Conservation (phyloP, 306 rosid species). For the Sophora flavescens region DNA sequence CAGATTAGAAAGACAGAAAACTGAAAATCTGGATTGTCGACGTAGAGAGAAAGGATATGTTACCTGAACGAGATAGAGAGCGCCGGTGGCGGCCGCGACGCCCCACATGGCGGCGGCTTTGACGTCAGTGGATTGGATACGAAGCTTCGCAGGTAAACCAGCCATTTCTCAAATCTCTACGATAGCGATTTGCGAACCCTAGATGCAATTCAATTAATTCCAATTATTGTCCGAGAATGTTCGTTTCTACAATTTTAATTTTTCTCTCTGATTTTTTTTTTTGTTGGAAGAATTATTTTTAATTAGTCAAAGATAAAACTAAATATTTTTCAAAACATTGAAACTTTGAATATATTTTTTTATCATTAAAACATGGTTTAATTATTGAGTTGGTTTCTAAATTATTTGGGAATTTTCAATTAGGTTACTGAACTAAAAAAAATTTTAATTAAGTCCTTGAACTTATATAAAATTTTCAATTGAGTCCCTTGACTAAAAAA, state of each 20-base stretch:
- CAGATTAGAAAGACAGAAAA: neutral
- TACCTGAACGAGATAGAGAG: constrained; percentile 76
- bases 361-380: no score
- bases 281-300: no score
- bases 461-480: no score
- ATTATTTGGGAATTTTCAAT: no score
- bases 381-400: no score
- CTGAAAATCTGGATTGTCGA: neutral
- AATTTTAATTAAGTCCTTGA: no score
- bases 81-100: constrained; percentile 71
- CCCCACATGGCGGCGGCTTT: constrained; percentile 90
- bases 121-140: constrained; percentile 65
- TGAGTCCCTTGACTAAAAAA: no score
- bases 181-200: constrained; percentile 45
- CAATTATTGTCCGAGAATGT: neutral
- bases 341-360: no score
- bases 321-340: no score
- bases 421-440: no score
- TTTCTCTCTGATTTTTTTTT: no score
- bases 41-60: constrained; percentile 11
- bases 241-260: neutral
- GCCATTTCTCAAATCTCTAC: constrained; percentile 52
- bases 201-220: constrained; percentile 40
- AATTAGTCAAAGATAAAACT: no score
- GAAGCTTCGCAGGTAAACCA: constrained; percentile 57